A percentile compares a stretch with the other conserved stretches of the same genome.
Evolutionary conservation across 257 asterid species (phyloP).

Genomic region (Lycium ferocissimum): DNA sequence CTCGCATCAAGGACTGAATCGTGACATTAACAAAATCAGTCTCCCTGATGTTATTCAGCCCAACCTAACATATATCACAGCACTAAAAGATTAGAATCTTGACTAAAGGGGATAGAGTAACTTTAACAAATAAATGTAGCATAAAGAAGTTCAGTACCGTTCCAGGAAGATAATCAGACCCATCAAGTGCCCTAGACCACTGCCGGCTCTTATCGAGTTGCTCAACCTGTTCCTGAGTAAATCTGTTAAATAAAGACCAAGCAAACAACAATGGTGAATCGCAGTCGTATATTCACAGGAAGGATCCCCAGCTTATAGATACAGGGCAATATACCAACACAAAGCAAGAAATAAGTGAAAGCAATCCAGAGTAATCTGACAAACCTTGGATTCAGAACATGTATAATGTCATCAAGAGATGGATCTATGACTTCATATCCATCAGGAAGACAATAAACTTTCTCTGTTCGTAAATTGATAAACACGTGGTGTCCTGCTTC

Average conservation of each 20-base stretch:
- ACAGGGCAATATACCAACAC: constrained; percentile 12
- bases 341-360: background rate
- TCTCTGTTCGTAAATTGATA: constrained; percentile 93
- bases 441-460: constrained; percentile 98
- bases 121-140: constrained; percentile 2
- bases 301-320: constrained; percentile 22
- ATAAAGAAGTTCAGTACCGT: constrained; percentile 57
- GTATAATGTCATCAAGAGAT: constrained; percentile 90
- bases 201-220: constrained; percentile 80
- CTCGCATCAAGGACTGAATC: constrained; percentile 96
- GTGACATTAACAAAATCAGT: constrained; percentile 98
- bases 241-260: constrained; percentile 51
- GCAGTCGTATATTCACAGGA: background rate
- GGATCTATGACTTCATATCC: constrained; percentile 95
- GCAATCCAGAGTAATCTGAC: constrained; percentile 26
- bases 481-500: constrained; percentile 97
- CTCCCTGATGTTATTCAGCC: constrained; percentile 93
- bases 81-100: constrained; percentile 8
- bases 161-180: constrained; percentile 99
- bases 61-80: constrained; percentile 65
- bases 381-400: constrained; percentile 93
- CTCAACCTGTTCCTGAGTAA: constrained; percentile 74
- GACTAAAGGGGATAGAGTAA: constrained; percentile 10
- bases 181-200: constrained; percentile 99
- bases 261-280: constrained; percentile 6